A percentile compares a stretch with the other conserved stretches of the same genome.
Conservation (phyloP, 371 early-diverging fungal species). For the Polyrhizophydium stewartii region DNA sequence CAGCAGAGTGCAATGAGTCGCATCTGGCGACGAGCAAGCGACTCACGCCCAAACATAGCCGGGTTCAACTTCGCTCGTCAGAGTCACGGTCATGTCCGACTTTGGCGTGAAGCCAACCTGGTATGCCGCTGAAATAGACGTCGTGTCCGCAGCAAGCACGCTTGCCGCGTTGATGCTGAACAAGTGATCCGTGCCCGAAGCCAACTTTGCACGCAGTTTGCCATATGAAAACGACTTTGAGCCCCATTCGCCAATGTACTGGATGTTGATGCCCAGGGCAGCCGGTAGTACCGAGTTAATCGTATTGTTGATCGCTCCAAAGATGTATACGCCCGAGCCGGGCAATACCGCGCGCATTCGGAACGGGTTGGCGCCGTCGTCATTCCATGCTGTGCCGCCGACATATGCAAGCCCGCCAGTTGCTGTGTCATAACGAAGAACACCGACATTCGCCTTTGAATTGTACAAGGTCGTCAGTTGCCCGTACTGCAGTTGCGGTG, state of each 20-base stretch:
- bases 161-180: neutral
- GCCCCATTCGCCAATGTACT: neutral
- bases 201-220: neutral
- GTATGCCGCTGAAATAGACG: neutral
- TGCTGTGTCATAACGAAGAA: neutral
- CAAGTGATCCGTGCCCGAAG: neutral
- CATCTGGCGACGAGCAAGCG: too few species aligned
- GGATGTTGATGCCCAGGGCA: neutral
- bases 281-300: constrained; percentile 3
- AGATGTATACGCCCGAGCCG: neutral
- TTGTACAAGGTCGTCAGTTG: neutral
- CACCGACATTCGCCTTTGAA: neutral
- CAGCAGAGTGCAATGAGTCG: too few species aligned
- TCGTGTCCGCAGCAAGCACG: neutral
- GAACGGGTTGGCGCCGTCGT: neutral
- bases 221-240: neutral
- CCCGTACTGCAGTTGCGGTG: neutral
- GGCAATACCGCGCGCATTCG: neutral
- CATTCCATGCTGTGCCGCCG: neutral
- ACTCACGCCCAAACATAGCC: constrained; percentile 1
- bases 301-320: constrained; percentile 5
- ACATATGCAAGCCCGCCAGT: neutral
- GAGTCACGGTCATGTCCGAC: neutral
- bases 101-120: neutral
- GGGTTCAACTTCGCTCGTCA: neutral